Conservation (phyloP, 2,329 filamentous ascomycete species). For the Pseudogymnoascus sp. region DNA sequence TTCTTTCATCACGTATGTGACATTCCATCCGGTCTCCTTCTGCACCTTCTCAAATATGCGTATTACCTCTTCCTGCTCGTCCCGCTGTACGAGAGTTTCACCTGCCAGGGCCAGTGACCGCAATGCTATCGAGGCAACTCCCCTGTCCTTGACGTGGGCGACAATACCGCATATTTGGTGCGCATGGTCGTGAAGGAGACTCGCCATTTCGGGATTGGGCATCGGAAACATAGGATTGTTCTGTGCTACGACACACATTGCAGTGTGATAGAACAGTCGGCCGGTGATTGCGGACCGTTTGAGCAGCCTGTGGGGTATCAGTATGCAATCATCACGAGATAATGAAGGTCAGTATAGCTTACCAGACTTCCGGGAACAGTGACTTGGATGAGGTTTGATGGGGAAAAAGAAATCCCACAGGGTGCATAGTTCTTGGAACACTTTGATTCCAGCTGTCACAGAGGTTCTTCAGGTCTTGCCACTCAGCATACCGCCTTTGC, state of each 20-base stretch:
- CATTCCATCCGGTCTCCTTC: conserved; percentile 71
- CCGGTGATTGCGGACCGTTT: conserved; percentile 77
- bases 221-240: conserved; percentile 61
- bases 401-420: conserved; percentile 69
- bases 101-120: conserved; percentile 74
- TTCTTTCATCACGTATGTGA: conserved; percentile 64
- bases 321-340: conserved; percentile 17
- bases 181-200: conserved; percentile 66
- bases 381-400: conserved; percentile 64
- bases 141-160: conserved; percentile 74
- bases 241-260: conserved; percentile 73
- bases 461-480: conserved; percentile 72
- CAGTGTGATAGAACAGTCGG: conserved; percentile 82
- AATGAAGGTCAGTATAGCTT: conserved; percentile 29
- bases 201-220: conserved; percentile 52
- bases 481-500: conserved; percentile 64
- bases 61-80: conserved; percentile 76
- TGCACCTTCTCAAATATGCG: conserved; percentile 69
- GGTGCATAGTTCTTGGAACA: conserved; percentile 80
- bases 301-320: conserved; percentile 56
- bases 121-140: conserved; percentile 71
- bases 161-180: conserved; percentile 85
- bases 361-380: conserved; percentile 82
- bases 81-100: conserved; percentile 59
- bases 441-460: conserved; percentile 76